Base-by-base conservation (phyloP, 371 early-diverging fungal genomes). In the Dipsacomyces acuminosporus region DNA sequence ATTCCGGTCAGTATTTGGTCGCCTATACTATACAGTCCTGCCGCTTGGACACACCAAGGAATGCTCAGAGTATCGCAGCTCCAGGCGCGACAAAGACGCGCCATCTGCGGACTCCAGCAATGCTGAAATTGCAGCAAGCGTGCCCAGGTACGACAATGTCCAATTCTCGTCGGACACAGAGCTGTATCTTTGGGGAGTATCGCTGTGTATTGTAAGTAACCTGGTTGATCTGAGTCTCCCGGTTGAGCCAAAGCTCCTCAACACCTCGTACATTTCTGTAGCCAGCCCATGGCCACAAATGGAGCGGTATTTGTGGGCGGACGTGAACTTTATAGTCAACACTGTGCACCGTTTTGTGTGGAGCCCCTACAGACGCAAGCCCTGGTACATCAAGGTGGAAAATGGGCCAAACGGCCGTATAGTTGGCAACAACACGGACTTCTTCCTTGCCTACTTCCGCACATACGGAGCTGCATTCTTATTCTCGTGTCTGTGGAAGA, bases 181-280 rank as follows among this genome's bases (percentile, higher is more conserved):
- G 48, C 46, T 73, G 56, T 57, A 57, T 41, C 56, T 73, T 41
- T 73, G 73, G 73, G 73, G 73, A 1, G 15, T 73, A 1, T 73
- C 73, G 22, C 51, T 73, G 7, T 35, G 48, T 19, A 73, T 73
- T 35, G 21, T 54, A 0, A 19, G 51, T 36, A 47, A 23, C 18
- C 35, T 73, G 21, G 66, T 73, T 1, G 73, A 73, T 19, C 26
- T 71, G 47, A 45, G 54, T 8, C 30, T 65, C 30, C 72, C 72
- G 3, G 33, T 57, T 8, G 45, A 41, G 14, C 71, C 72, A 3
- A 5, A 18, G 15, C 1, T n/a, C 1, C 17, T 49, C 23, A 23
- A 25, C 26, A 23, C 24, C 11, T 8, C 24, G n/a, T 65, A 60
- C 8, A n/a, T 48, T 3, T 61, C 67, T 8, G 23, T 69, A 1